phyloP scores from a whole-genome alignment of 345 rosid genomes.

The Eutrema japonicum region DNA sequence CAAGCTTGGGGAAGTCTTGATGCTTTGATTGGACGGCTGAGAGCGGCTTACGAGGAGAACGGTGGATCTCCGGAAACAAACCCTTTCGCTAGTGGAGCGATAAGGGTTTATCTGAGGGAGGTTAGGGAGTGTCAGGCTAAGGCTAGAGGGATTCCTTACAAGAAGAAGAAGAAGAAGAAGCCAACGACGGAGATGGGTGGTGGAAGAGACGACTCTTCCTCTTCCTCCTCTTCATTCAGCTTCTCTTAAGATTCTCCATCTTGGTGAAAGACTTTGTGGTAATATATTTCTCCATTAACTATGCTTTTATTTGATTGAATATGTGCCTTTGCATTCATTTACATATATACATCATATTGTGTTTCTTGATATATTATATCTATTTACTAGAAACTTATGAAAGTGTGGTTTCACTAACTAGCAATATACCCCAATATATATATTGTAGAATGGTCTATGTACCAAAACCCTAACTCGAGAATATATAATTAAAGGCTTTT shows the following conservation, averaged over 20 bases:
- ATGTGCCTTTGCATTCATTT: conserved; percentile 13
- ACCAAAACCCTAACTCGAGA: conserved; percentile 39
- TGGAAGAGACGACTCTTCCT: conserved; percentile 46
- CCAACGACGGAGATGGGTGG: conserved; percentile 33
- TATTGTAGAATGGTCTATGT: neutral
- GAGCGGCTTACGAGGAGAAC: conserved; percentile 90
- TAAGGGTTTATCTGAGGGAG: conserved; percentile 74
- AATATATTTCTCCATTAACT: conserved; percentile 24
- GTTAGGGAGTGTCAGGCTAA: conserved; percentile 84
- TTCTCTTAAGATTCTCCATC: conserved; percentile 39
- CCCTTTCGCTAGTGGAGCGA: conserved; percentile 78
- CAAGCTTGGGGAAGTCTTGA: conserved; percentile 97
- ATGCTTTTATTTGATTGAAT: conserved; percentile 13
- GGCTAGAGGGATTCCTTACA: conserved; percentile 85
- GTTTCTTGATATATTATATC: conserved; percentile 15
- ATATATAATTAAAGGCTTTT: conserved; percentile 2
- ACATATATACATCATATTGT: conserved; percentile 8
- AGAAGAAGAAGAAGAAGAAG: conserved; percentile 80
- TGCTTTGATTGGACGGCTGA: conserved; percentile 85
- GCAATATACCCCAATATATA: neutral
- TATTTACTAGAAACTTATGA: neutral
- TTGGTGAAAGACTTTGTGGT: conserved; percentile 33
- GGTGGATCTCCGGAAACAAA: conserved; percentile 80
- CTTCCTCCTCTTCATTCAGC: conserved; percentile 40
- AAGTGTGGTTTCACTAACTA: conserved; percentile 10